Evolutionary conservation across 306 rosid species (phyloP).

Genomic region (Cyclanthera cordifolia): DNA sequence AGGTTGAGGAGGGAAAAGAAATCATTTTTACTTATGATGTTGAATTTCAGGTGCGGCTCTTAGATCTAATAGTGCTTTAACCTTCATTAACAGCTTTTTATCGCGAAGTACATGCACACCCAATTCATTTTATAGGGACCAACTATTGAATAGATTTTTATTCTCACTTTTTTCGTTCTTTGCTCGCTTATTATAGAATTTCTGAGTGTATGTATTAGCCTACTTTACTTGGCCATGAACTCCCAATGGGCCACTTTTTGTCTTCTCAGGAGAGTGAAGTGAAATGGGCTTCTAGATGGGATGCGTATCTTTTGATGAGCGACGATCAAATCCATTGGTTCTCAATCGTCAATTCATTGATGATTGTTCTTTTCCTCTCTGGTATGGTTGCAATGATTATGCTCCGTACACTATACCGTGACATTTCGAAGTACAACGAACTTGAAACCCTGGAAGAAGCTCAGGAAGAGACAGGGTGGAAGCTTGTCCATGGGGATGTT

Average conservation of each 20-base stretch:
- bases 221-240: not conserved
- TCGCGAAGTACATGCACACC: not conserved
- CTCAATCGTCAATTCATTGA: constrained; percentile 85
- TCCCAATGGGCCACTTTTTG: not conserved
- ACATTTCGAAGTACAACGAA: constrained; percentile 89
- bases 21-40: constrained; percentile 87
- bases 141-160: not conserved
- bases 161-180: not conserved
- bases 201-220: not conserved
- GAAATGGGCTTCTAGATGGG: constrained; percentile 99
- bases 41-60: constrained; percentile 63
- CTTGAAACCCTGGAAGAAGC: constrained; percentile 99
- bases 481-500: constrained; percentile 97
- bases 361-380: constrained; percentile 97
- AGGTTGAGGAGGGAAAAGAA: constrained; percentile 79
- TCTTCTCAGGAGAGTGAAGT: constrained; percentile 68
- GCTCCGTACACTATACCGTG: constrained; percentile 95
- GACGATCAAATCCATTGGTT: constrained; percentile 98
- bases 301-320: constrained; percentile 87
- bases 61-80: not conserved
- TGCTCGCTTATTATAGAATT: not conserved
- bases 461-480: constrained; percentile 99
- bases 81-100: not conserved
- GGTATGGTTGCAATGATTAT: constrained; percentile 99
- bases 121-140: not conserved